Evolutionary conservation across 306 rosid species (phyloP).

Genomic region (Sechiopsis laciniata): DNA sequence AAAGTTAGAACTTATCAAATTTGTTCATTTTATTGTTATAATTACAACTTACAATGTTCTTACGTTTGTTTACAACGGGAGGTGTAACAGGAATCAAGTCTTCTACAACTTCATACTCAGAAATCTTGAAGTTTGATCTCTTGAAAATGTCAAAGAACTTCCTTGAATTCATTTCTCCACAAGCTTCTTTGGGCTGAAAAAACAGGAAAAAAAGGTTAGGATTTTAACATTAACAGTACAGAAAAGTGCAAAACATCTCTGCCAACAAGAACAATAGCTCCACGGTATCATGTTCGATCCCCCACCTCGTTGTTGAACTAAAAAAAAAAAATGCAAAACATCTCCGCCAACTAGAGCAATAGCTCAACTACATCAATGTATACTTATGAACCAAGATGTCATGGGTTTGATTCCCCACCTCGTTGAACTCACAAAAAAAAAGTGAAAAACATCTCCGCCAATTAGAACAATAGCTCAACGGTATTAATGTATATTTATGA

Average conservation of each 20-base stretch:
- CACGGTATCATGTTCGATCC: too few relatives aligned
- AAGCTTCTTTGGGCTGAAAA: constrained; percentile 14
- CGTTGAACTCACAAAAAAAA: too few relatives aligned
- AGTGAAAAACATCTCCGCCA: too few relatives aligned
- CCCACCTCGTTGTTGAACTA: too few relatives aligned
- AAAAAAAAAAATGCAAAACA: too few relatives aligned
- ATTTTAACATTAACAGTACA: not conserved
- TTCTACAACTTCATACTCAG: constrained; percentile 59
- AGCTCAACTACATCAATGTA: too few relatives aligned
- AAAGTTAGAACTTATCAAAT: not conserved
- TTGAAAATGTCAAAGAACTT: constrained; percentile 6
- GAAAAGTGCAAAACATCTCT: not conserved
- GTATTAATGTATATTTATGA: too few relatives aligned
- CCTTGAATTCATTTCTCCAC: constrained; percentile 1
- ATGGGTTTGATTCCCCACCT: too few relatives aligned
- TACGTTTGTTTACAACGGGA: constrained; percentile 69
- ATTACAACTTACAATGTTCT: not conserved
- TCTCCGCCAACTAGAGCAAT: too few relatives aligned
- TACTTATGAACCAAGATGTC: too few relatives aligned
- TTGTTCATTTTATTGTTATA: not conserved
- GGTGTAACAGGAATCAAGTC: constrained; percentile 31
- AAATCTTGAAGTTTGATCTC: constrained; percentile 39
- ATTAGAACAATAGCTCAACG: too few relatives aligned
- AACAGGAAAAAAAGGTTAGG: not conserved
- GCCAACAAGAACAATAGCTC: too few relatives aligned